phyloP scores from a whole-genome alignment of 1,284 basidiomycete genomes.

The Sporisorium sorghi region DNA sequence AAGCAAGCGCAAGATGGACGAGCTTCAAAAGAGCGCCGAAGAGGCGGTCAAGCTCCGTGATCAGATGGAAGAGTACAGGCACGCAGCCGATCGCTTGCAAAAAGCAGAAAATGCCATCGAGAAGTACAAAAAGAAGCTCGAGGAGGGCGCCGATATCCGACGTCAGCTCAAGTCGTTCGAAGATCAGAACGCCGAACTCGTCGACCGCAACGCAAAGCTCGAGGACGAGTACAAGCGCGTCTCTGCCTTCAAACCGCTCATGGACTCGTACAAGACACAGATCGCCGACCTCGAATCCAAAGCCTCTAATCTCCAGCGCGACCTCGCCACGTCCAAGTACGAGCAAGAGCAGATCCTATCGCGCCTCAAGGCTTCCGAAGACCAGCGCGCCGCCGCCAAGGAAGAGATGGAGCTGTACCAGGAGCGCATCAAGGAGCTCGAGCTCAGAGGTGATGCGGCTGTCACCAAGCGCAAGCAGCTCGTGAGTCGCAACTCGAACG shows the following conservation, averaged over 20 bases:
- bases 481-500: constrained; percentile 40
- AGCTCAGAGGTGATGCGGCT: constrained; percentile 72
- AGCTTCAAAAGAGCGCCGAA: constrained; percentile 82
- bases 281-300: constrained; percentile 84
- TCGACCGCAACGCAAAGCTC: constrained; percentile 88
- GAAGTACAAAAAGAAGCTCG: constrained; percentile 98
- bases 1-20: constrained; percentile 74
- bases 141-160: constrained; percentile 88
- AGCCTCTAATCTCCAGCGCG: constrained; percentile 75
- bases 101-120: constrained; percentile 98
- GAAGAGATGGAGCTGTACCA: constrained; percentile 89
- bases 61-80: constrained; percentile 83
- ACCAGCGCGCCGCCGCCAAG: constrained; percentile 81
- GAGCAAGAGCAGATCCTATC: constrained; percentile 56
- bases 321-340: constrained; percentile 69
- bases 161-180: constrained; percentile 86
- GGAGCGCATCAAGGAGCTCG: constrained; percentile 89
- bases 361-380: constrained; percentile 70
- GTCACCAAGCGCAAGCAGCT: constrained; percentile 70
- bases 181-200: constrained; percentile 88
- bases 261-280: constrained; percentile 92
- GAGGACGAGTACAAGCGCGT: constrained; percentile 92
- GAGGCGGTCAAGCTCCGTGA: constrained; percentile 85
- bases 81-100: constrained; percentile 87
- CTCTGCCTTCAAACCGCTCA: constrained; percentile 84